phyloP scores from a whole-genome alignment of 2,329 filamentous ascomycete species.

The Penicillium freii region DNA sequence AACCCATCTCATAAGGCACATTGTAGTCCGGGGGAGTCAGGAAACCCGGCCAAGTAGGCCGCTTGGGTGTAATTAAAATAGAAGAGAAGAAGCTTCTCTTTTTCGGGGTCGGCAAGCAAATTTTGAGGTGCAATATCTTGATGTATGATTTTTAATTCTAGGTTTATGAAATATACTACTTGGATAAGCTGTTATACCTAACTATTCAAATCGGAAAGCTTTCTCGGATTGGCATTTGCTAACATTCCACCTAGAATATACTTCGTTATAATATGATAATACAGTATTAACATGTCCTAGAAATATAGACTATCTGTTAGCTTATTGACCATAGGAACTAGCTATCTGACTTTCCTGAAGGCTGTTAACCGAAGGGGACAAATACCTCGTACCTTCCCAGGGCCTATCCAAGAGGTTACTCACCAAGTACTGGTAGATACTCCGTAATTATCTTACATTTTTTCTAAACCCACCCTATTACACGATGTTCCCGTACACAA shows the following conservation, averaged over 20 bases:
- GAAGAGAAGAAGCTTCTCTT: slow-evolving; percentile 25
- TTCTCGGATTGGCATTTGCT: slow-evolving; percentile 26
- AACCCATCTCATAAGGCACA: slow-evolving; percentile 13
- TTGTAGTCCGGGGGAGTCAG: no score
- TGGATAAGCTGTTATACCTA: no score
- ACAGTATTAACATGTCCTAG: neutral
- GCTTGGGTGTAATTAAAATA: no score
- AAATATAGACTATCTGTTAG: neutral
- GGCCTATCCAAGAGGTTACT: neutral
- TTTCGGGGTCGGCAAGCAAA: slow-evolving; percentile 28
- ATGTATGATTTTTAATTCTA: slow-evolving; percentile 32
- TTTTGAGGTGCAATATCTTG: slow-evolving; percentile 34
- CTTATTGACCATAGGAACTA: neutral
- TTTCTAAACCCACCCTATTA: neutral
- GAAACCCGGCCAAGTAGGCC: no score
- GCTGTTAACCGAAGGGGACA: neutral
- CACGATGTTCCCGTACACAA: neutral
- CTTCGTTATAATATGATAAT: slow-evolving; percentile 6
- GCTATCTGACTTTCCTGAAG: neutral
- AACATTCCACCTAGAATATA: slow-evolving; percentile 27
- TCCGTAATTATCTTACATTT: neutral
- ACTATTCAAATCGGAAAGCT: slow-evolving; percentile 21
- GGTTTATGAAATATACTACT: slow-evolving; percentile 15
- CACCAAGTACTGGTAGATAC: neutral
- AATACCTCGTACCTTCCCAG: neutral